Evolutionary conservation across 352 stramenopile genomes (phyloP).

Genomic region (Ophiocytium majus): DNA sequence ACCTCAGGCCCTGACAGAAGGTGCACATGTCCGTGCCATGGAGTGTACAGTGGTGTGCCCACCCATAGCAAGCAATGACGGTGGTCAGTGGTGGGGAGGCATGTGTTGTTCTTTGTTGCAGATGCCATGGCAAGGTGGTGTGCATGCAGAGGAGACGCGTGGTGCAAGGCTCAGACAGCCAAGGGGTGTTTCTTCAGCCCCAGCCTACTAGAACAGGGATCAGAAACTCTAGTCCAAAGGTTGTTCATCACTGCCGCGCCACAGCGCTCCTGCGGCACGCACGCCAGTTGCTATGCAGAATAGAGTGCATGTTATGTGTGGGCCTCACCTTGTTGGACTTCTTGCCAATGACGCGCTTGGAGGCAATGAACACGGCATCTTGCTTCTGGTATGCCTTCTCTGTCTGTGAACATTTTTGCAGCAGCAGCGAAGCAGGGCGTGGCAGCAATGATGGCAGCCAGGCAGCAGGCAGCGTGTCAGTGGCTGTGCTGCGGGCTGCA

Average conservation of each 20-base stretch:
- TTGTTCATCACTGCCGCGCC: constrained; percentile 52
- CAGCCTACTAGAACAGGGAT: constrained; percentile 16
- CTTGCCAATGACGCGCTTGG: constrained; percentile 73
- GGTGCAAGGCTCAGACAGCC: constrained; percentile 4
- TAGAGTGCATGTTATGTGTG: neutral
- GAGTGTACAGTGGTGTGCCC: neutral
- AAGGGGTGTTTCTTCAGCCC: constrained; percentile 36
- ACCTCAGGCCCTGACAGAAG: constrained; percentile 78
- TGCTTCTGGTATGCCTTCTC: constrained; percentile 99
- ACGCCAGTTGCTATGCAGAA: no score
- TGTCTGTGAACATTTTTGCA: no score
- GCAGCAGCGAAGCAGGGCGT: no score
- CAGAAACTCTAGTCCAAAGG: constrained; percentile 54
- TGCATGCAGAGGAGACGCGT: neutral
- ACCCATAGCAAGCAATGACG: neutral
- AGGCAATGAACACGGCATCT: constrained; percentile 93
- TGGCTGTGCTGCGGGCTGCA: no score
- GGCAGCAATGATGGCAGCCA: no score
- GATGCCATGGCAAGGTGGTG: no score
- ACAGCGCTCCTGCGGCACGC: neutral
- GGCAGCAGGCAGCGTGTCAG: no score
- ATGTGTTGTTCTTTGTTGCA: no score
- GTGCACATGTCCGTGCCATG: neutral
- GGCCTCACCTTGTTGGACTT: constrained; percentile 45
- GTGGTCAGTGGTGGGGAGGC: neutral